Evolutionary conservation across 352 stramenopile species (phyloP).

Genomic region (Phytophthora fragariae): DNA sequence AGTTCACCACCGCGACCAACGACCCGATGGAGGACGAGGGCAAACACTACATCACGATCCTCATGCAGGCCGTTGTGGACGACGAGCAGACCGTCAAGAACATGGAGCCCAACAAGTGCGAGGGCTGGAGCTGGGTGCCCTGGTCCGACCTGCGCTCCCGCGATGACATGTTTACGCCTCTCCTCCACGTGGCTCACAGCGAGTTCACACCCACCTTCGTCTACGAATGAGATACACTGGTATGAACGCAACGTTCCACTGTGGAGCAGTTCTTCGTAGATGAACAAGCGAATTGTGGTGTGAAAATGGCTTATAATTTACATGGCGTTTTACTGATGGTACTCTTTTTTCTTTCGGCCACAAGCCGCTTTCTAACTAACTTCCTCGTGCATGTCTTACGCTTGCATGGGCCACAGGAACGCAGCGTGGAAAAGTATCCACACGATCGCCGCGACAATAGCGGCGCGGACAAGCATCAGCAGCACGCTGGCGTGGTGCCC

Average conservation of each 20-base stretch:
- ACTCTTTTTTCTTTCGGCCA: conserved; percentile 35
- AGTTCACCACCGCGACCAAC: conserved; percentile 83
- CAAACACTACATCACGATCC: conserved; percentile 90
- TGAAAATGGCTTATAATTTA: conserved; percentile 44
- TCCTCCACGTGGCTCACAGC: conserved; percentile 74
- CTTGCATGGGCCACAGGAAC: conserved; percentile 33
- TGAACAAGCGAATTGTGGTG: not conserved
- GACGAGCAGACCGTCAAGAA: conserved; percentile 59
- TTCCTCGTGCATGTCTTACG: conserved; percentile 23
- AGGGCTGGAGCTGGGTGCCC: conserved; percentile 73
- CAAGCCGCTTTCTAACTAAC: conserved; percentile 29
- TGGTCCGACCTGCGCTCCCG: conserved; percentile 58
- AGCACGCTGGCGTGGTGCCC: conserved; percentile 33
- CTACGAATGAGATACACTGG: not conserved
- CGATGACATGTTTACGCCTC: conserved; percentile 81
- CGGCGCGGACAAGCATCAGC: conserved; percentile 50
- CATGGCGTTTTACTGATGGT: conserved; percentile 36
- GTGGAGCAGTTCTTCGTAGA: conserved; percentile 1
- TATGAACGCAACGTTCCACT: not conserved
- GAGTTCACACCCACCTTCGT: conserved; percentile 56
- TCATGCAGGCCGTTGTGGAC: conserved; percentile 76
- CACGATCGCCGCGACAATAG: conserved; percentile 45
- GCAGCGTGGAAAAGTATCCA: conserved; percentile 45
- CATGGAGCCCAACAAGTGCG: conserved; percentile 89
- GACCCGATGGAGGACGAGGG: conserved; percentile 82